Percentiles rank a stretch among this genome's conserved stretches.
Conservation (phyloP, 768 basidiomycete species). For the Tephrocybe sp. region DNA sequence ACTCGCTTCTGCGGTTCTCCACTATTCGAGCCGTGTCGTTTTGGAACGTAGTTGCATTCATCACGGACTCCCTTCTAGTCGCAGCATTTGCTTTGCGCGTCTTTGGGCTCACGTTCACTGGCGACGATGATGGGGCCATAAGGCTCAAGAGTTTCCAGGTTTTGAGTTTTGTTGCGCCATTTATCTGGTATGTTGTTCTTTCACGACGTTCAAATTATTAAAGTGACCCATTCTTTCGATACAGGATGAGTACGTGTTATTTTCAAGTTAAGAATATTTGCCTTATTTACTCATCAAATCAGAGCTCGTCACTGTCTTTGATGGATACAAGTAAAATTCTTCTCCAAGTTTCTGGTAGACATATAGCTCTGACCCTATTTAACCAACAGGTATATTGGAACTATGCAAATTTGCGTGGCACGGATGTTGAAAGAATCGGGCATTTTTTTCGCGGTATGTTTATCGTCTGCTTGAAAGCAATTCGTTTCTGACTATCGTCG, state of each 20-base stretch:
- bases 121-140: conserved; percentile 34
- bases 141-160: conserved; percentile 82
- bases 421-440: conserved; percentile 93
- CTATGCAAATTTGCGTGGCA: conserved; percentile 91
- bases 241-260: conserved; percentile 75
- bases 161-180: conserved; percentile 82
- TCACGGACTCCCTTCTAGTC: conserved; percentile 73
- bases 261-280: background rate
- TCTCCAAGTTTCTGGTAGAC: background rate
- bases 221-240: background rate
- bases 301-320: conserved; percentile 82
- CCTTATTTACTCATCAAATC: conserved; percentile 3
- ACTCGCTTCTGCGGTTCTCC: conserved; percentile 69
- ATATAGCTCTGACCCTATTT: background rate
- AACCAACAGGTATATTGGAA: conserved; percentile 71
- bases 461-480: conserved; percentile 2
- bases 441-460: conserved; percentile 83
- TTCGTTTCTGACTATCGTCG: background rate
- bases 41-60: conserved; percentile 69
- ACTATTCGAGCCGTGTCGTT: conserved; percentile 83
- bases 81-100: conserved; percentile 77
- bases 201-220: background rate
- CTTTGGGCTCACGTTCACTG: conserved; percentile 44
- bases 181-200: conserved; percentile 69
- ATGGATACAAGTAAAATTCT: conserved; percentile 73